These are phyloP conservation scores for Paramecium sonneborni DNA, from an alignment of 73 alveolate species.

Conservation along the genomic window DNA sequence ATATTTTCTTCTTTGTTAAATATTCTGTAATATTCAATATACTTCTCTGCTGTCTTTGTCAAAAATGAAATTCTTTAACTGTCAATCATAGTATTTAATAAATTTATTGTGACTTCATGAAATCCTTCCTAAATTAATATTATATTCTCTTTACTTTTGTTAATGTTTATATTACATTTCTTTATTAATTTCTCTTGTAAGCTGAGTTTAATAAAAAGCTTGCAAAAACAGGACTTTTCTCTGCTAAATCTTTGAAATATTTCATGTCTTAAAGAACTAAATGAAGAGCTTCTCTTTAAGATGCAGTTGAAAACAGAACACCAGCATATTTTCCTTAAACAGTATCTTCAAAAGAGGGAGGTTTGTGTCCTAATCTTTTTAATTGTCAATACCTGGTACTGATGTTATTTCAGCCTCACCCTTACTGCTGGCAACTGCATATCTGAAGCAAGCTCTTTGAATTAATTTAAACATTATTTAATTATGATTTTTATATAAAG, in stretches of 20 bases:
- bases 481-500: neutral
- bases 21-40: slow-evolving; percentile 73
- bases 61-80: slow-evolving; percentile 75
- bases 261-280: slow-evolving; percentile 74
- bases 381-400: slow-evolving; percentile 10
- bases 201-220: slow-evolving; percentile 67
- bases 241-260: slow-evolving; percentile 66
- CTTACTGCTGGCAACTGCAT: slow-evolving; percentile 12
- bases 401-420: slow-evolving; percentile 38
- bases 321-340: slow-evolving; percentile 81
- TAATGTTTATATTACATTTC: slow-evolving; percentile 67
- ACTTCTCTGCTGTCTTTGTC: slow-evolving; percentile 73
- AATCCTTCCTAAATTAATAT: slow-evolving; percentile 60
- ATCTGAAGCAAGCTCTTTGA: neutral
- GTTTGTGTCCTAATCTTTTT: slow-evolving; percentile 36
- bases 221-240: slow-evolving; percentile 64
- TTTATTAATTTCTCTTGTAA: slow-evolving; percentile 61
- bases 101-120: slow-evolving; percentile 67
- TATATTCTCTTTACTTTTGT: slow-evolving; percentile 39
- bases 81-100: slow-evolving; percentile 77
- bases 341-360: slow-evolving; percentile 76
- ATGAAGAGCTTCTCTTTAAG: slow-evolving; percentile 69
- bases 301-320: slow-evolving; percentile 79
- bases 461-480: slow-evolving; percentile 15
- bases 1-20: slow-evolving; percentile 75